Evolutionary conservation across 1,284 basidiomycete species (phyloP), one percentile per base, ranked within the genome.

Genomic region (Rhodotorula sp.): DNA sequence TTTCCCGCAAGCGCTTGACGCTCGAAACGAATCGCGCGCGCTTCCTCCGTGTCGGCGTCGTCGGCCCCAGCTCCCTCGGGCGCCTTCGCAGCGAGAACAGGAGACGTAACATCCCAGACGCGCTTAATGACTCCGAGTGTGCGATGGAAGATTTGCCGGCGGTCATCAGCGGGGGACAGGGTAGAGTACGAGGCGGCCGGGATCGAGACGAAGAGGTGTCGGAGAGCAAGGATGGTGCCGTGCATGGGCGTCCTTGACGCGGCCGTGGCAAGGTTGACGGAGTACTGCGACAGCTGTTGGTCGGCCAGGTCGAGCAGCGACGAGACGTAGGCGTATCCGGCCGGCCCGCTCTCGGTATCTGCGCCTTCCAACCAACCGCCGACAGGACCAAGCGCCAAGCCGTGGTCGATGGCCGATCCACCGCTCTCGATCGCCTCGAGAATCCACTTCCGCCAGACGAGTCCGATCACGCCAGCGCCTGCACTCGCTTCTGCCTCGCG

Each of bases 221-320:
- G 77, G 17, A 81, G 71, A 11, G 79, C 77, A 48, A 79, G 74
- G 8, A 81, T 66, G 1, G 77, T 78, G 30, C 80, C 80, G 66
- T 81, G 80, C 55, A 81, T 64, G 4, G 79, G 78, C 30, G 76
- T 69, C 0, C 66, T 68, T 8, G 67, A 74, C 6, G 79, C 78
- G 0, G 79, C 79, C 17, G 66, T 49, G 4, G 62, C 73, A 36
- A 77, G 74, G 44, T 79, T 65, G 36, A 66, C 67, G 7, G 67
- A 66, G 32, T 74, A 67, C 36, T 76, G 70, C 24, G 76, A 76
- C 15, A 79, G 72, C 9, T 68, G 69, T 7, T 64, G 54, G 24
- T 69, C 67, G 49, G 62, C 59, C 39, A 75, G 67, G 49, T 73
- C 74, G 68, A 75, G 72, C 2, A 75, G 67, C 11, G 57, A 59